Base-by-base conservation (phyloP, 2,329 filamentous ascomycete genomes). In the Aspergillus felis region DNA sequence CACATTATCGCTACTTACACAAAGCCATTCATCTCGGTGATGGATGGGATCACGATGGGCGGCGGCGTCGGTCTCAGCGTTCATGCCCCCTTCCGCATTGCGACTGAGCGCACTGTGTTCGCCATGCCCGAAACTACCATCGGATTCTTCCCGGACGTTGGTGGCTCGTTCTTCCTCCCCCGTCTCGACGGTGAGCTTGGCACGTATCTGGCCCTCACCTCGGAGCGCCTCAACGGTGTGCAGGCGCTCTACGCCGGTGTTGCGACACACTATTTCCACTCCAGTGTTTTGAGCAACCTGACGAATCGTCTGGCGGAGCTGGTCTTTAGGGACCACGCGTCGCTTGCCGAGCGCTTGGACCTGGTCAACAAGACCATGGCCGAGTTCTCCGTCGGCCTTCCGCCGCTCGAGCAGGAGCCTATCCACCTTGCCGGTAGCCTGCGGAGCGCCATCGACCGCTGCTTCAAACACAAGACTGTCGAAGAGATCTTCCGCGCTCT, bases 91-190 rank as follows among this genome's bases (percentile, higher is more conserved):
- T 93, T 99, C 82, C 84, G 94, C 59, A 96, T 99, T 71, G 94
- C 94, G 41, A 99, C 94, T 2, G 94, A 99, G 78, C 89, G 88
- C 71, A 99, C 94, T 5, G 78, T 96, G 50, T 97, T 99, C 69
- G 92, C 95, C 66, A 99, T 99, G 94, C 94, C 94, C 29, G 94
- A 99, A 79, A 99, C 94, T 3, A 96, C 87, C 8, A 99, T 99
- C 70, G 94, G 94, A 42, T 97, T 97, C 82, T 99, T 99, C 82
- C 94, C 95, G 6, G 95, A 99, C 70, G 94, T 99, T 51, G 94
- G 94, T 60, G 95, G 89, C 32, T 95, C 91, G 10, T 99, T 97
- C 81, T 97, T 97, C 82, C 81, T 99, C 54, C 91, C 94, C 17
- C 84, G 92, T 61, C 87, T 99, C 81, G 87, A 95, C 67, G 94